A percentile compares a stretch with the other conserved stretches of the same genome.
Evolutionary conservation across 495 filamentous ascomycete genomes (phyloP).

Genomic region (Talaromyces adpressus): DNA sequence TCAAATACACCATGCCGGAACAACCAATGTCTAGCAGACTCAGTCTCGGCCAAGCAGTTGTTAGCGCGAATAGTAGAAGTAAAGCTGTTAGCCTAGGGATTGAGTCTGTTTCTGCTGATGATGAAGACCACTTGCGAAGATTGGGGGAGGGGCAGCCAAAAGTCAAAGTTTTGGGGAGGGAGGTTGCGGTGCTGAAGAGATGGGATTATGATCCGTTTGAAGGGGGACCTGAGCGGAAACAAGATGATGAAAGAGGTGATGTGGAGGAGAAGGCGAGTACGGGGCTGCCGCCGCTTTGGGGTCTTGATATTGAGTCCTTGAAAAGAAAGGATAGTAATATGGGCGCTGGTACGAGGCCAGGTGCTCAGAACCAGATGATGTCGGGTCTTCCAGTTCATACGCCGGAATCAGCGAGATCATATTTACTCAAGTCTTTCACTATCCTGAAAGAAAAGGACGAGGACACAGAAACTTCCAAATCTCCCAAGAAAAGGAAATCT

Average conservation of each 20-base stretch:
- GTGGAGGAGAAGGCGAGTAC: conserved; percentile 15
- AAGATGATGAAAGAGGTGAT: conserved; percentile 1
- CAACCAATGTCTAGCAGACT: conserved; percentile 76
- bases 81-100: conserved; percentile 71
- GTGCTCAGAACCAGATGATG: conserved; percentile 17
- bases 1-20: conserved; percentile 74
- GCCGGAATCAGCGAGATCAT: conserved; percentile 48
- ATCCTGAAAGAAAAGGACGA: neutral
- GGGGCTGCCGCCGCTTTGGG: conserved; percentile 62
- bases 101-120: conserved; percentile 61
- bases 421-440: conserved; percentile 23
- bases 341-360: neutral
- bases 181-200: conserved; percentile 65
- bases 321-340: conserved; percentile 20
- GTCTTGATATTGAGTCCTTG: conserved; percentile 65
- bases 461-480: neutral
- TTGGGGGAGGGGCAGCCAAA: conserved; percentile 70
- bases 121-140: conserved; percentile 47
- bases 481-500: conserved; percentile 11
- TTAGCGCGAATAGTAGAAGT: conserved; percentile 67
- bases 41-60: conserved; percentile 71
- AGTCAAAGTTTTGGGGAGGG: conserved; percentile 61
- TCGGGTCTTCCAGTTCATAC: conserved; percentile 57
- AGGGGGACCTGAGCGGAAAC: conserved; percentile 22
- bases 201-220: conserved; percentile 66